A percentile compares a stretch with the other conserved stretches of the same genome.
Evolutionary conservation across 352 stramenopile species (phyloP).

Genomic region (Globisporangium echinulatum): DNA sequence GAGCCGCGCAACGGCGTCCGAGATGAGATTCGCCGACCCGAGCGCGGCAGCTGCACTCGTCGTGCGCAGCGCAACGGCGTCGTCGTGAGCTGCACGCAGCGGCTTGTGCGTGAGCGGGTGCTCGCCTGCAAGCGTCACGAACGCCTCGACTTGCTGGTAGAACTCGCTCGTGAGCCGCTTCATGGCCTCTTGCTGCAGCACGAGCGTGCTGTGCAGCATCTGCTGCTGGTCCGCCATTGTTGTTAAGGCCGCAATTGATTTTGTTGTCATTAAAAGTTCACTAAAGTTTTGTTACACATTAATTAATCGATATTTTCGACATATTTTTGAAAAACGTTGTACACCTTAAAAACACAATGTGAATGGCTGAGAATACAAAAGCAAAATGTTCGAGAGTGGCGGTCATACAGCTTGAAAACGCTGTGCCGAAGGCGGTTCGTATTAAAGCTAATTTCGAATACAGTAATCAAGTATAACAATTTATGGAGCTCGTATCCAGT

Average conservation of each 20-base stretch:
- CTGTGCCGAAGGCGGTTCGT: too few relatives aligned
- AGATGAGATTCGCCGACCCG: conserved; percentile 31
- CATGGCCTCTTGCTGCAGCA: conserved; percentile 51
- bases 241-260: background rate
- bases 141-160: conserved; percentile 65
- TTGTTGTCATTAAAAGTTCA: background rate
- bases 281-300: too few relatives aligned
- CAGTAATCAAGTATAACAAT: too few relatives aligned
- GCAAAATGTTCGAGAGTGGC: too few relatives aligned
- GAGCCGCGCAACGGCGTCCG: conserved; percentile 29
- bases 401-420: too few relatives aligned
- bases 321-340: too few relatives aligned
- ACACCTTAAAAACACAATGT: too few relatives aligned
- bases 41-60: conserved; percentile 4
- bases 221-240: conserved; percentile 8
- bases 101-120: conserved; percentile 37
- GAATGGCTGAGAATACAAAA: too few relatives aligned
- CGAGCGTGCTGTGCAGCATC: conserved; percentile 47
- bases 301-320: too few relatives aligned
- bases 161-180: conserved; percentile 38
- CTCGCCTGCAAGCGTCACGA: conserved; percentile 42
- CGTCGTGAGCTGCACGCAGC: conserved; percentile 9
- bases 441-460: too few relatives aligned
- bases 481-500: too few relatives aligned
- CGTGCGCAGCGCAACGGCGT: conserved; percentile 27